Evolutionary conservation across 1,139 yeast species (phyloP).

Genomic region (Taphrina sp.): DNA sequence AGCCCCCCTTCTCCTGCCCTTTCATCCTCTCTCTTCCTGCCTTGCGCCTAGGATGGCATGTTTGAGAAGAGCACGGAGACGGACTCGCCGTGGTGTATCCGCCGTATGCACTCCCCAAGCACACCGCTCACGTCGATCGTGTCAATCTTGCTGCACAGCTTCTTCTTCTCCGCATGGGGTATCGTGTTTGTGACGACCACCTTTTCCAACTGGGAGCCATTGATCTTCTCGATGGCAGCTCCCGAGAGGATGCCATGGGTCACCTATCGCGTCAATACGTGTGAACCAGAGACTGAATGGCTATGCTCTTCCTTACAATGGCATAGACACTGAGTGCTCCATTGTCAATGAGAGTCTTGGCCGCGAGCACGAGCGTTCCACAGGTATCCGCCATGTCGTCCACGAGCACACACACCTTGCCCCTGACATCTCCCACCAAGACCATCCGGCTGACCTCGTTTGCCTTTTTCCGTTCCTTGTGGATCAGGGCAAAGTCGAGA

Average conservation of each 20-base stretch:
- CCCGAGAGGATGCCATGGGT: conserved; percentile 95
- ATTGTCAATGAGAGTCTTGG: conserved; percentile 83
- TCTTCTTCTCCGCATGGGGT: conserved; percentile 61
- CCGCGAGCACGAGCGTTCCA: conserved; percentile 87
- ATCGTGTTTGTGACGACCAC: conserved; percentile 89
- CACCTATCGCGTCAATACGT: conserved; percentile 4
- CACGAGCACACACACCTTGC: conserved; percentile 76
- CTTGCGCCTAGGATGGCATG: conserved; percentile 24
- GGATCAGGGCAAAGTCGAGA: conserved; percentile 88
- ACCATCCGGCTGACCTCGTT: conserved; percentile 95
- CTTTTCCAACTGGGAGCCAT: conserved; percentile 71
- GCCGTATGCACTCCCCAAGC: conserved; percentile 83
- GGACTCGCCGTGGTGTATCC: conserved; percentile 96
- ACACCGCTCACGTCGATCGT: conserved; percentile 84
- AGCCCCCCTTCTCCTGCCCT: too few species aligned
- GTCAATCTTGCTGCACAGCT: conserved; percentile 64
- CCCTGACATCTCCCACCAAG: conserved; percentile 89
- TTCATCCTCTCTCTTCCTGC: too few species aligned
- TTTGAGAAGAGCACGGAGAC: conserved; percentile 74
- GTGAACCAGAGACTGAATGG: neutral
- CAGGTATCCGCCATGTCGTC: conserved; percentile 96
- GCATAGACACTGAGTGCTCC: conserved; percentile 88
- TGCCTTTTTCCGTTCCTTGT: conserved; percentile 80
- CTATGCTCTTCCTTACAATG: conserved; percentile 49
- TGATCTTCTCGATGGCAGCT: conserved; percentile 75